Conservation (phyloP, 805 yeast species). For the Starmerella kuoi region DNA sequence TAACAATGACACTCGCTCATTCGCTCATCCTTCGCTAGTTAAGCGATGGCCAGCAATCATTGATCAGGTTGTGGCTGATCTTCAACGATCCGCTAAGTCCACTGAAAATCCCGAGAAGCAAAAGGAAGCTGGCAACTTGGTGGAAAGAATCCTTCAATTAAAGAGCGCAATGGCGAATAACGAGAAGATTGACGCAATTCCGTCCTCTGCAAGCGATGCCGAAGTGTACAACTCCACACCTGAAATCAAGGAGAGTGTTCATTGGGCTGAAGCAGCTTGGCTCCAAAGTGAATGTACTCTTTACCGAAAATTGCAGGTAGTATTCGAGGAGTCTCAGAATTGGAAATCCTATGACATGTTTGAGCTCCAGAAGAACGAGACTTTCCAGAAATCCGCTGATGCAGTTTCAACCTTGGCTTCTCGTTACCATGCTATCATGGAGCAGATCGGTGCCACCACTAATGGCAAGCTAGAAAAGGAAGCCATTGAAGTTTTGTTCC, state of each 20-base stretch:
- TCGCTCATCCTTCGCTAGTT: constrained; percentile 68
- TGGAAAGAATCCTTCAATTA: constrained; percentile 33
- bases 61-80: constrained; percentile 54
- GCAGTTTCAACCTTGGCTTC: constrained; percentile 77
- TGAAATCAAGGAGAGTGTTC: constrained; percentile 30
- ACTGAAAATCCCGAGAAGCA: constrained; percentile 24
- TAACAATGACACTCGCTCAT: constrained; percentile 48
- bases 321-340: constrained; percentile 26
- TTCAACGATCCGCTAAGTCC: constrained; percentile 30
- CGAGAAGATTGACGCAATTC: constrained; percentile 35
- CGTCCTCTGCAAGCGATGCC: constrained; percentile 36
- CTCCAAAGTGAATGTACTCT: constrained; percentile 71
- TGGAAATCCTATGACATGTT: constrained; percentile 65
- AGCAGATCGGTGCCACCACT: constrained; percentile 20
- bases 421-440: constrained; percentile 39
- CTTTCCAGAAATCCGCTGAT: constrained; percentile 58
- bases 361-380: constrained; percentile 50
- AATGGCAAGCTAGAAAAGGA: constrained; percentile 24
- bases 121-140: constrained; percentile 40
- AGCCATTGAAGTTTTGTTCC: constrained; percentile 46
- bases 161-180: constrained; percentile 31
- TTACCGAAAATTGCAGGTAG: constrained; percentile 41
- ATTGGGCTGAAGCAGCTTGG: constrained; percentile 90
- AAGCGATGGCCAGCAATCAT: constrained; percentile 82
- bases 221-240: constrained; percentile 40